Percentiles rank a stretch among this genome's conserved stretches.
phyloP scores from a whole-genome alignment of 1,139 yeast genomes.

The Pichia sp. region DNA sequence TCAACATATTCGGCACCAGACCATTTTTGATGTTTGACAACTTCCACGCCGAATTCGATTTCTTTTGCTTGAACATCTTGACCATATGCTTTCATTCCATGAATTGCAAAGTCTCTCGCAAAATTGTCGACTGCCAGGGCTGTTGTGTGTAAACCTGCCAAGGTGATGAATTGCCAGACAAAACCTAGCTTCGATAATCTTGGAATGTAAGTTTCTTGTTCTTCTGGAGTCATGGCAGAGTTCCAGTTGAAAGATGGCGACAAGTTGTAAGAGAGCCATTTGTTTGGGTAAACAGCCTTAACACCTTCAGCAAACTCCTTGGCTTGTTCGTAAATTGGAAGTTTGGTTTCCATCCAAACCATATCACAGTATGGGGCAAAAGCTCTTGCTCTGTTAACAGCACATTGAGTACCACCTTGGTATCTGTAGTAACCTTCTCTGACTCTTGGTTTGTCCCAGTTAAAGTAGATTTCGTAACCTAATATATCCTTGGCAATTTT shows the following conservation, averaged over 20 bases:
- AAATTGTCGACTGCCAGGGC: constrained; percentile 88
- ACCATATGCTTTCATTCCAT: constrained; percentile 96
- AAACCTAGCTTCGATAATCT: constrained; percentile 87
- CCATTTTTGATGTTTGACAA: constrained; percentile 98
- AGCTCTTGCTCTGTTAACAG: constrained; percentile 94
- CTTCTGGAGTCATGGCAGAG: constrained; percentile 79
- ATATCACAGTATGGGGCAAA: constrained; percentile 93
- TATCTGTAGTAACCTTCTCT: constrained; percentile 97
- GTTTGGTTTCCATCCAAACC: constrained; percentile 98
- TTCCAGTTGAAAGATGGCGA: constrained; percentile 99
- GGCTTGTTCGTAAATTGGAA: constrained; percentile 91
- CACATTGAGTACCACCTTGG: constrained; percentile 95
- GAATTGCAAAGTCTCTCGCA: constrained; percentile 65
- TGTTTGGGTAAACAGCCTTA: constrained; percentile 69
- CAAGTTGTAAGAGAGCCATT: constrained; percentile 94
- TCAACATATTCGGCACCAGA: constrained; percentile 98
- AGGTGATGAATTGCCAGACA: constrained; percentile 96
- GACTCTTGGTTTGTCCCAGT: constrained; percentile 96
- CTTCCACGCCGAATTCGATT: constrained; percentile 86
- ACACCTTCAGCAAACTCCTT: constrained; percentile 93
- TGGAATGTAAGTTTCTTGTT: constrained; percentile 85
- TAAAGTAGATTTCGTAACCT: constrained; percentile 81
- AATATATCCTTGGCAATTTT: constrained; percentile 65
- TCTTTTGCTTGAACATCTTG: constrained; percentile 80
- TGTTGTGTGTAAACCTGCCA: constrained; percentile 95